Evolutionary conservation across 106 monocot species (phyloP), one percentile per base, ranked within the genome.

Genomic region (Dioscorea zingiberensis): DNA sequence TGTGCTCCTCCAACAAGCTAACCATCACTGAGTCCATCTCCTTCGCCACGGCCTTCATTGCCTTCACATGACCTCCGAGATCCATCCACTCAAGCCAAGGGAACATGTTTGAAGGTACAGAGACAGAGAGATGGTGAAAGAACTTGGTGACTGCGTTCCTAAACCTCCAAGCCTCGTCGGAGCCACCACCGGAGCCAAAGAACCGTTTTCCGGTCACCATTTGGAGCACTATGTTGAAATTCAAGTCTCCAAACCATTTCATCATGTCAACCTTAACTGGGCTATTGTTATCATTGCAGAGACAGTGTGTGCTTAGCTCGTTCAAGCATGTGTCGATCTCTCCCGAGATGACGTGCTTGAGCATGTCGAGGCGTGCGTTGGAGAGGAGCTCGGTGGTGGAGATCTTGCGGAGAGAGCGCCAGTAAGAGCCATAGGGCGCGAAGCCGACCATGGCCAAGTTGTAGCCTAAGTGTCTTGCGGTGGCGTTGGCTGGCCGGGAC

Each of bases 391-490:
- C 66, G 16, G 65, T 23, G 2, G 62, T 66, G 51, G 67, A 58
- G 24, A 80, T 47, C 67, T 75, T 74, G 27, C 71, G 70, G 25
- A 75, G 22, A 21, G 51, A 24, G 28, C 71, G 80, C 80, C 80
- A 80, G 71, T 75, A 71, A 17, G 66, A 48, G 47, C 80, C 74
- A 25, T 75, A 75, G 7, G 67, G 71, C 5, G 80, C 70, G 30
- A 80, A 67, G 3, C 75, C 80, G 44, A 80, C 17, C 80, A 75
- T 71, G 66, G 55, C 61, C 29, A 25, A 62, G 66, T 75, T 46
- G 67, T 75, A 80, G 12, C 75, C 80, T 66, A 80, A 28, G 48
- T 70, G 49, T 54, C 59, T 63, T 19, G 11, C 25, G 18, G 49
- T 26, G 27, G 70, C 70, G 26, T 47, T 70, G 51, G 8, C 12